Conservation (phyloP, 2,329 filamentous ascomycete genomes). For the Teratosphaeria pseudoeucalypti region DNA sequence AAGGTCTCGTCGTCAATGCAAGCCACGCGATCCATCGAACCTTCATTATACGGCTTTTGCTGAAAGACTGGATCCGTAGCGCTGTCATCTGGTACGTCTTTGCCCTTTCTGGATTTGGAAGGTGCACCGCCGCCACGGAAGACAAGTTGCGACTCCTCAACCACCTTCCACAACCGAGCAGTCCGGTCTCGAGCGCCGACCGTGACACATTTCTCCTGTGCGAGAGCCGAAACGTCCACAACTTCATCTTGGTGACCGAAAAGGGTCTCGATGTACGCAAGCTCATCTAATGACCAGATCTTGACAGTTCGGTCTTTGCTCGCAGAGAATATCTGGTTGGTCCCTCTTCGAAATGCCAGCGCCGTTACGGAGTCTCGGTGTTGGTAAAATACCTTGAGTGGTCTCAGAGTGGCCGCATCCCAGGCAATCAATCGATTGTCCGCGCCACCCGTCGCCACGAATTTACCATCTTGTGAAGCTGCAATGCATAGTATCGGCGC, state of each 20-base stretch:
- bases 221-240: constrained; percentile 69
- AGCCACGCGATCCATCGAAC: constrained; percentile 82
- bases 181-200: constrained; percentile 87
- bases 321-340: constrained; percentile 83
- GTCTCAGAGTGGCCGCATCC: constrained; percentile 68
- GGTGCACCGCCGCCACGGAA: constrained; percentile 67
- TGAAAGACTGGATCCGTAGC: constrained; percentile 24
- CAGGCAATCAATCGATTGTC: constrained; percentile 81
- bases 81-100: constrained; percentile 11
- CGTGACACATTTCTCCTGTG: constrained; percentile 78
- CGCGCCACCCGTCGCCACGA: constrained; percentile 77
- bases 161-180: constrained; percentile 88
- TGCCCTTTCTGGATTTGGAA: constrained; percentile 14
- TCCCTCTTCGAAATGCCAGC: constrained; percentile 62
- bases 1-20: constrained; percentile 84
- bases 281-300: constrained; percentile 83
- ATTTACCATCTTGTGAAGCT: constrained; percentile 80
- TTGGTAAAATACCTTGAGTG: constrained; percentile 73
- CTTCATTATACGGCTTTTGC: constrained; percentile 49
- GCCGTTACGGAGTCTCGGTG: constrained; percentile 82
- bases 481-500: constrained; percentile 73
- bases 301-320: constrained; percentile 91
- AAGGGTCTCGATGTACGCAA: constrained; percentile 89
- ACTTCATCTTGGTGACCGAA: constrained; percentile 94
- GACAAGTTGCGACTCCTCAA: constrained; percentile 88